These are phyloP conservation scores for Ramalina peruviana DNA, from an alignment of 495 filamentous ascomycete species.

Conservation along the genomic window DNA sequence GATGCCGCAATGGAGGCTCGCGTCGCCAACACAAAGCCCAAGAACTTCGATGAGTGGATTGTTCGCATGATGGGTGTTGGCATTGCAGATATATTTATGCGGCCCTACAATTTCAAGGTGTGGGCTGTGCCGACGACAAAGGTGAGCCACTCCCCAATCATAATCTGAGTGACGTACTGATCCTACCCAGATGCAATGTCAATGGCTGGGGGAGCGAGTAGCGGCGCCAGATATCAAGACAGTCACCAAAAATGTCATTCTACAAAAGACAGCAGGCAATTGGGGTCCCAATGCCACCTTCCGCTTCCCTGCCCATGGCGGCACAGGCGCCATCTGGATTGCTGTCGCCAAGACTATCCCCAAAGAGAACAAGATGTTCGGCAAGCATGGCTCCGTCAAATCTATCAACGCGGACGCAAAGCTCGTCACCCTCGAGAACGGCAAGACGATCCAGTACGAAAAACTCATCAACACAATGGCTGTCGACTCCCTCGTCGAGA, in stretches of 20 bases:
- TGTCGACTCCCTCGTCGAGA: slow-evolving; percentile 76
- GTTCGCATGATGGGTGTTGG: slow-evolving; percentile 80
- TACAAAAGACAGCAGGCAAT: slow-evolving; percentile 90
- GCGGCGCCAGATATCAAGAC: slow-evolving; percentile 94
- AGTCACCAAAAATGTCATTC: slow-evolving; percentile 85
- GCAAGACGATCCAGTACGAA: slow-evolving; percentile 79
- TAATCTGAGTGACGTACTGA: neutral
- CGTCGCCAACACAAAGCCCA: slow-evolving; percentile 77
- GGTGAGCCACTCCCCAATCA: slow-evolving; percentile 37
- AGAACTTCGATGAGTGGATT: slow-evolving; percentile 98
- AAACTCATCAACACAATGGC: slow-evolving; percentile 95
- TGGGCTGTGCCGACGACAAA: slow-evolving; percentile 98
- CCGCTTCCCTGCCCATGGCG: slow-evolving; percentile 90
- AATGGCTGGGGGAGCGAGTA: slow-evolving; percentile 97
- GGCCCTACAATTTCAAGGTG: slow-evolving; percentile 99
- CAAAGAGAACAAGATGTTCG: slow-evolving; percentile 79
- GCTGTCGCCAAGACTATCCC: slow-evolving; percentile 90
- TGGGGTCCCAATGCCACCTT: slow-evolving; percentile 99
- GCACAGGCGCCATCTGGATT: slow-evolving; percentile 98
- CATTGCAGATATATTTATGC: slow-evolving; percentile 94
- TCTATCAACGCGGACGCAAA: slow-evolving; percentile 78
- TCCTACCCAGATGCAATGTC: slow-evolving; percentile 81
- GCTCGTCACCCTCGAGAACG: slow-evolving; percentile 67
- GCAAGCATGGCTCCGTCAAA: slow-evolving; percentile 67
- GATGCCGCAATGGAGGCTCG: slow-evolving; percentile 81